These are phyloP conservation scores for Ophiocordyceps camponoti-floridani DNA, from an alignment of 2,329 filamentous ascomycete genomes.

Conservation along the genomic window DNA sequence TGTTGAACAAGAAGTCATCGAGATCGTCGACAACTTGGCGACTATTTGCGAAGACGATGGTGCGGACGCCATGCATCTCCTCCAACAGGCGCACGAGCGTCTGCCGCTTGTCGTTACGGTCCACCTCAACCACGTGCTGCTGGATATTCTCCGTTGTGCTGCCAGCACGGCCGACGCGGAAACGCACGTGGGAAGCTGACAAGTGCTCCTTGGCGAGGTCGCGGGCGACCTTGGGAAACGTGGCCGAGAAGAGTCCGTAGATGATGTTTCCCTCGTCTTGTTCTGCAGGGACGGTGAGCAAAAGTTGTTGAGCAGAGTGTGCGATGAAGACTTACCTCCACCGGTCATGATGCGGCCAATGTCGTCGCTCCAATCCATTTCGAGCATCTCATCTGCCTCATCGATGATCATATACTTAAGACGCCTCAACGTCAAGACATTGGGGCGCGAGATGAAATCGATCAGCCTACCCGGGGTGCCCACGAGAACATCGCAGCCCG, in stretches of 20 bases:
- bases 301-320: not conserved
- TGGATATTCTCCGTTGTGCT: constrained; percentile 68
- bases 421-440: constrained; percentile 53
- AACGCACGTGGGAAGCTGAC: constrained; percentile 52
- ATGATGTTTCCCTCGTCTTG: constrained; percentile 53
- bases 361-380: constrained; percentile 59
- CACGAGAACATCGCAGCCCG: constrained; percentile 79
- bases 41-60: constrained; percentile 78
- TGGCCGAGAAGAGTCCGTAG: constrained; percentile 83
- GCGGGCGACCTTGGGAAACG: constrained; percentile 68
- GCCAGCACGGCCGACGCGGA: constrained; percentile 76
- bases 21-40: constrained; percentile 64
- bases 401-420: constrained; percentile 74
- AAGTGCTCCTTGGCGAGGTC: constrained; percentile 63
- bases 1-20: constrained; percentile 76
- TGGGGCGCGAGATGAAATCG: constrained; percentile 61
- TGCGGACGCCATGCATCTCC: constrained; percentile 53
- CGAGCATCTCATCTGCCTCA: constrained; percentile 86
- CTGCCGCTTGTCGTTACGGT: constrained; percentile 48
- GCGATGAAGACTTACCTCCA: constrained; percentile 41
- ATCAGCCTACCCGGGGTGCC: constrained; percentile 73
- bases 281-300: constrained; percentile 24
- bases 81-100: constrained; percentile 56
- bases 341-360: constrained; percentile 62
- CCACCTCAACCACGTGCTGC: constrained; percentile 55